Percentiles rank a stretch among this genome's conserved stretches.
Evolutionary conservation across 169 alveolate species (phyloP).

Genomic region (Eimeria maxima): DNA sequence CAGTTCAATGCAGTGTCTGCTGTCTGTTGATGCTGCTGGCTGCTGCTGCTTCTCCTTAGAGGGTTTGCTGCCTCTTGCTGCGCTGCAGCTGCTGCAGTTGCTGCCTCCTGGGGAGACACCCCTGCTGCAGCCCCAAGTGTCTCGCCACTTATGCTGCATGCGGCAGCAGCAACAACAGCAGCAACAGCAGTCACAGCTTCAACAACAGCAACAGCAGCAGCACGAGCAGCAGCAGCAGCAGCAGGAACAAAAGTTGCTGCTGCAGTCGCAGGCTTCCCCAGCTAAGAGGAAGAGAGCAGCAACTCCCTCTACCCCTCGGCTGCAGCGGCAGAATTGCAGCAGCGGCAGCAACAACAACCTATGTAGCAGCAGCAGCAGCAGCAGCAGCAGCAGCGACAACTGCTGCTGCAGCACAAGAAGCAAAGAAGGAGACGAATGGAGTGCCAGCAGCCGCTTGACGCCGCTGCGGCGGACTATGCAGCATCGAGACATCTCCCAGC

Average conservation of each 20-base stretch:
- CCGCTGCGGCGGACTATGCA: neutral
- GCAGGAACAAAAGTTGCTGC: no score
- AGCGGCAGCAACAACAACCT: slow-evolving; percentile 39
- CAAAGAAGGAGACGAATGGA: neutral
- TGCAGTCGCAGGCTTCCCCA: slow-evolving; percentile 4
- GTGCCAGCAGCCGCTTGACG: neutral
- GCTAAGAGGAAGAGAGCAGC: slow-evolving; percentile 13
- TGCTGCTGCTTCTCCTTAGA: slow-evolving; percentile 31
- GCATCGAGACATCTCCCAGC: neutral
- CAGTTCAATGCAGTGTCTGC: neutral
- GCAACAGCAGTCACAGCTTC: neutral
- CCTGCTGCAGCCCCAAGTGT: neutral
- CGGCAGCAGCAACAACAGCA: neutral
- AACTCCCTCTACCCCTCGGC: neutral
- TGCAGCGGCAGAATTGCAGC: neutral
- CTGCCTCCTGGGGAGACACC: neutral
- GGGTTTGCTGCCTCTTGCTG: slow-evolving; percentile 20
- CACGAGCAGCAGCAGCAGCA: no score
- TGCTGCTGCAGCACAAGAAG: neutral
- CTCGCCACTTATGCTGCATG: neutral
- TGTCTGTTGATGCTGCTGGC: slow-evolving; percentile 35
- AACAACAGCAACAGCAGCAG: no score
- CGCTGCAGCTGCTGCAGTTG: slow-evolving; percentile 46
- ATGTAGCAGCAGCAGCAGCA: slow-evolving; percentile 33
- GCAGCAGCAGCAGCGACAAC: slow-evolving; percentile 7